A percentile compares a stretch with the other conserved stretches of the same genome.
phyloP scores from a whole-genome alignment of 1,284 basidiomycete genomes.

The Sutorius eximius region DNA sequence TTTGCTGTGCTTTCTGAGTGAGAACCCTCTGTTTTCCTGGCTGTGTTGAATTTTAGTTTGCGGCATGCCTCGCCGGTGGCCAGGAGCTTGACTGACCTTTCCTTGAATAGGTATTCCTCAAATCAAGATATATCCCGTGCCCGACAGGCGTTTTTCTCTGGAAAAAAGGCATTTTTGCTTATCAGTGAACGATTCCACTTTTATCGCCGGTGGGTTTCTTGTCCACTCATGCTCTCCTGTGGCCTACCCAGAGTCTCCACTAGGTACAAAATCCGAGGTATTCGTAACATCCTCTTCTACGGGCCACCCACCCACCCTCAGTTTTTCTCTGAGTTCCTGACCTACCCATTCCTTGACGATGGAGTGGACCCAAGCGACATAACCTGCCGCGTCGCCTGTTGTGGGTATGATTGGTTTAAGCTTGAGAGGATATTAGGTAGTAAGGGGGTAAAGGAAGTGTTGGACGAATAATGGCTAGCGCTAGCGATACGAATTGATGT shows the following conservation, averaged over 20 bases:
- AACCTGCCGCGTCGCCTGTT: conserved; percentile 76
- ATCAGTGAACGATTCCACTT: conserved; percentile 98
- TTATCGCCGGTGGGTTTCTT: conserved; percentile 70
- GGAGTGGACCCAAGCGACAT: conserved; percentile 79
- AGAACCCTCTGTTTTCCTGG: conserved; percentile 20
- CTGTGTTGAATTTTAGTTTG: background rate
- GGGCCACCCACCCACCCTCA: conserved; percentile 86
- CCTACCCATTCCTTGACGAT: conserved; percentile 83
- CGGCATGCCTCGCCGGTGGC: background rate
- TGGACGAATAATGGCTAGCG: conserved; percentile 5
- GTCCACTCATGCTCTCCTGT: conserved; percentile 1
- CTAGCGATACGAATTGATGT: background rate
- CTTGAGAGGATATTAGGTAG: conserved; percentile 71
- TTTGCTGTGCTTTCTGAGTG: conserved; percentile 90
- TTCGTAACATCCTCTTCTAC: conserved; percentile 92
- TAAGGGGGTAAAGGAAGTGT: conserved; percentile 22
- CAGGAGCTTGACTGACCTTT: background rate
- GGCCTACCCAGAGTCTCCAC: background rate
- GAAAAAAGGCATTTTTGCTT: conserved; percentile 84
- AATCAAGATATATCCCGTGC: conserved; percentile 93
- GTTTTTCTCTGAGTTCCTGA: conserved; percentile 89
- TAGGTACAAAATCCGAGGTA: conserved; percentile 89
- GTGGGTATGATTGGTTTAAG: conserved; percentile 84
- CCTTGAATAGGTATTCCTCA: conserved; percentile 77
- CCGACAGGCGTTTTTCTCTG: conserved; percentile 89